Base-by-base conservation (phyloP, 2,329 filamentous ascomycete genomes). In the Amylocarpus encephaloides region DNA sequence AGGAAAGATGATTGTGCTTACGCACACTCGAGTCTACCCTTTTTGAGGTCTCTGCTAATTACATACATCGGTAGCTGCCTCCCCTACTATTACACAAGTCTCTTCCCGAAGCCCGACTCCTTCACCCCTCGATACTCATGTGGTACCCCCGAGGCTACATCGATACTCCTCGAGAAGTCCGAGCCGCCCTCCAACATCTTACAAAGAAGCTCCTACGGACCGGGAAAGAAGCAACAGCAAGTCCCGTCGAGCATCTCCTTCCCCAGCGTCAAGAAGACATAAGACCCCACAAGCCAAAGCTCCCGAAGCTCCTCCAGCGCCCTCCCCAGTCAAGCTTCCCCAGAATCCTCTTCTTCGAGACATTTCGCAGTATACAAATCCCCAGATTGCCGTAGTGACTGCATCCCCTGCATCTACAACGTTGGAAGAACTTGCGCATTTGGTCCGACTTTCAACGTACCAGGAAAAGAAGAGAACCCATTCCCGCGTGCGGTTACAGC, bases 401-500 rank as follows among this genome's bases (percentile, higher is more conserved):
- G 74, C 77, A 34, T 79, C 85, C 54, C 75, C 74, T 46, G 80
- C 85, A 41, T 78, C 80, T 51, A 88, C 85, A 41, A 85, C 83
- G 12, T 73, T 92, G 54, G 82, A 87, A 62, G 86, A 91, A 68
- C 78, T 92, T 58, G 86, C 86, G 46, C 86, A 90, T 67, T 70
- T 91, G 61, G 85, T 89, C 57, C 82, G 86, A 54, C 73, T 90
- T 55, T 86, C 86, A 65, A 86, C 83, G 62, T 89, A 90, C 66
- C 87, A 92, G 69, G 84, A 88, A 74, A 85, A 85, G 73, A 86
- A 88, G 74, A 81, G 86, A 70, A 76, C 79, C 57, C 83, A 85
- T 64, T 86, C 83, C 41, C 78, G 87, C 59, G 74, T 86, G 57
- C 83, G 86, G 50, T 75, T 93, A 47, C 85, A 90, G 66, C 77